A percentile compares a stretch with the other conserved stretches of the same genome.
phyloP scores from a whole-genome alignment of 805 yeast species.

The Ogataea sp. region DNA sequence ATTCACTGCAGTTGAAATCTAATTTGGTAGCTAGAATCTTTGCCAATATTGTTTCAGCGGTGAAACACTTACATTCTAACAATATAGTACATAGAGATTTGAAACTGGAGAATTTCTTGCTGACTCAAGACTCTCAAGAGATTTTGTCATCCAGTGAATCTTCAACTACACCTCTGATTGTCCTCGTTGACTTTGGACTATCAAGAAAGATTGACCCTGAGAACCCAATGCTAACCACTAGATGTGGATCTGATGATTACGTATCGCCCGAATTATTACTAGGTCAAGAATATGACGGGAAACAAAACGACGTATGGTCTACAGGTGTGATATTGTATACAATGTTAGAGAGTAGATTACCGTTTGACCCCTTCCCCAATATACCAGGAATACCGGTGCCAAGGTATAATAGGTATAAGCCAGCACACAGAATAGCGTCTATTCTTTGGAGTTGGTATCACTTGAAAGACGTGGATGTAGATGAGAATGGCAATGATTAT shows the following conservation, averaged over 20 bases:
- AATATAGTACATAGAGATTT: slow-evolving; percentile 84
- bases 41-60: slow-evolving; percentile 62
- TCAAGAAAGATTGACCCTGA: slow-evolving; percentile 58
- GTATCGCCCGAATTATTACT: slow-evolving; percentile 89
- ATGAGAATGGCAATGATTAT: slow-evolving; percentile 26
- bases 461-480: slow-evolving; percentile 27
- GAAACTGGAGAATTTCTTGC: slow-evolving; percentile 77
- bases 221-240: slow-evolving; percentile 62
- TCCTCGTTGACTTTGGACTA: slow-evolving; percentile 83
- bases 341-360: slow-evolving; percentile 76
- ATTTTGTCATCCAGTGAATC: no score
- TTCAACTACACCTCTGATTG: slow-evolving; percentile 41
- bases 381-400: slow-evolving; percentile 26
- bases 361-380: slow-evolving; percentile 81
- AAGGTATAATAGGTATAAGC: slow-evolving; percentile 41
- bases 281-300: slow-evolving; percentile 89
- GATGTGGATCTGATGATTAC: slow-evolving; percentile 96
- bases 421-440: slow-evolving; percentile 86
- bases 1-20: slow-evolving; percentile 37
- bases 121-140: slow-evolving; percentile 28
- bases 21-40: slow-evolving; percentile 52
- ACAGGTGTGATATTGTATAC: slow-evolving; percentile 87
- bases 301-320: slow-evolving; percentile 91
- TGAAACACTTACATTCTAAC: slow-evolving; percentile 59
- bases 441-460: slow-evolving; percentile 85